Evolutionary conservation across 176 grass and related monocot genomes (phyloP), one percentile per base, ranked within the genome.

Genomic region (Musa troglodytarum): DNA sequence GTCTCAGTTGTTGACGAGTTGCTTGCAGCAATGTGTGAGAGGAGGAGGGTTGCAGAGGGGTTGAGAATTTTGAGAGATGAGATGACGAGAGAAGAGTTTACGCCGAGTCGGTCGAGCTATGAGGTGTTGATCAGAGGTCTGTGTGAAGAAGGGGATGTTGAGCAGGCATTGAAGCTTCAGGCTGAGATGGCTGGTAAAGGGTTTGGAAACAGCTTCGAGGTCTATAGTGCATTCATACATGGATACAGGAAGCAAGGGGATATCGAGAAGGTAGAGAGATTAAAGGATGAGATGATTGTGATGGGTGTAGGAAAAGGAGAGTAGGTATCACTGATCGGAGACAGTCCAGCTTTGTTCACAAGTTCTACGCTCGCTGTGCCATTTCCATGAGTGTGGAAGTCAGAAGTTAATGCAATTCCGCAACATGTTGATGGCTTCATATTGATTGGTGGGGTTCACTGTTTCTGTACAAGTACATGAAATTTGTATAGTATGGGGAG

Each of bases 171-270:
- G 75, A 87, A 64, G 79, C 78, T 92, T 67, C 84, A 89, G 81
- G 89, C 82, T 22, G 83, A 92, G 82, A 86, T 96, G 89, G 82
- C 80, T 56, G 76, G 90, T 62, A 84, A 87, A 75, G 89, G 89
- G 20, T 86, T 82, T 61, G 82, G 77, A 28, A 76, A 78, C 78
- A 76, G 83, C 52, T 29, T 14, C 2, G n/a, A 85, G 55, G 75
- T 89, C 52, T 89, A 92, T 70, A 52, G 17, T 82, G 61, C 80
- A 14, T 85, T 89, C 76, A 55, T 87, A 55, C 11, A 15, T 29
- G 84, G 74, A 51, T 87, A 88, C 65, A 65, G 63, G 77, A 88
- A 77, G 67, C 53, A 19, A 71, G 85, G 73, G 23, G 34, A 84
- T 34, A 22, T 57, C 69, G 69, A 76, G 16, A 90, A 89, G 87